These are phyloP conservation scores for Pulveroboletus sp. DNA, from an alignment of 768 basidiomycete species.

Conservation along the genomic window DNA sequence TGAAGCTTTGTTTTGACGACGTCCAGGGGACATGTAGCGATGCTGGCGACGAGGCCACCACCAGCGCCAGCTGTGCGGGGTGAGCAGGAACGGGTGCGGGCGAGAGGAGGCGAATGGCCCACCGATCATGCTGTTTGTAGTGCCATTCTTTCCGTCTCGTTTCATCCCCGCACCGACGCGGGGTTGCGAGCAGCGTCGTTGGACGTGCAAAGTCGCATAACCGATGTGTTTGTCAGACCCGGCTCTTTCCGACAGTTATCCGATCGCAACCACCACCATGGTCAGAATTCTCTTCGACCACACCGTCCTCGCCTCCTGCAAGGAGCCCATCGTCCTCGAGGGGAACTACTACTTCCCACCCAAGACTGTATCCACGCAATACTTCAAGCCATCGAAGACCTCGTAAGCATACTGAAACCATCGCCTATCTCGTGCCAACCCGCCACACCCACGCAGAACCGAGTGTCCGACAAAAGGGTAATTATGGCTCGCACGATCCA, in stretches of 20 bases:
- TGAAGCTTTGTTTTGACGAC: conserved; percentile 97
- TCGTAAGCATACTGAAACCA: conserved; percentile 35
- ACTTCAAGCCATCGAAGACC: conserved; percentile 53
- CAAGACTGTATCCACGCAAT: conserved; percentile 41
- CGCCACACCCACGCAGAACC: conserved; percentile 35
- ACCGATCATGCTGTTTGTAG: conserved; percentile 83
- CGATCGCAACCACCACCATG: conserved; percentile 12
- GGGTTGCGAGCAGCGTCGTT: conserved; percentile 27
- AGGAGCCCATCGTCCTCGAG: conserved; percentile 56
- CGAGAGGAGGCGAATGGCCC: conserved; percentile 21
- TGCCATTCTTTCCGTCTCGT: conserved; percentile 62
- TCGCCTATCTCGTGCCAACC: conserved; percentile 4
- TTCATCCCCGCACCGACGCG: conserved; percentile 58
- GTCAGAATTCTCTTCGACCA: conserved; percentile 55
- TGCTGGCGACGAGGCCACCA: conserved; percentile 87
- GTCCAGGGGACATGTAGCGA: conserved; percentile 96
- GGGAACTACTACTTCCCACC: conserved; percentile 77
- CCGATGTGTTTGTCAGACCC: background rate
- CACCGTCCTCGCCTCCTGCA: conserved; percentile 55
- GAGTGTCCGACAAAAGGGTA: conserved; percentile 76
- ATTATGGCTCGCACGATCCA: background rate
- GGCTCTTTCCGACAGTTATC: conserved; percentile 21
- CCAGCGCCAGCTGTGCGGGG: conserved; percentile 81
- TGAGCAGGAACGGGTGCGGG: background rate
- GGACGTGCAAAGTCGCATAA: background rate